Conservation (phyloP, 1,139 yeast genomes). For the Protomyces macrosporus region DNA sequence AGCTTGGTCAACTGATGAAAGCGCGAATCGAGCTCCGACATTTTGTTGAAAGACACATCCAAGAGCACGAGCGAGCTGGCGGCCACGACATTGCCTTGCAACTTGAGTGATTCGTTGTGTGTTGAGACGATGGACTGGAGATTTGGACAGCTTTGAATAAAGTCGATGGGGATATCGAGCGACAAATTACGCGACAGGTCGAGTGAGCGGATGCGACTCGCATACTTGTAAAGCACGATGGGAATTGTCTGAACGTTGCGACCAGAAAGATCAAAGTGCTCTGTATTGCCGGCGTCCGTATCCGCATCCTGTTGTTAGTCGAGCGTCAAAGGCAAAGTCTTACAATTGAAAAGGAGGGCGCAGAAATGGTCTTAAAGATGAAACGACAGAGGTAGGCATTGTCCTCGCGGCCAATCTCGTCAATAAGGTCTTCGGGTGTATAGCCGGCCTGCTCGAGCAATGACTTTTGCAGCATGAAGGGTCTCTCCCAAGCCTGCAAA, state of each 20-base stretch:
- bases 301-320: conserved; percentile 35
- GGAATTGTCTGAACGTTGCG: conserved; percentile 81
- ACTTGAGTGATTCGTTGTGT: conserved; percentile 64
- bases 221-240: conserved; percentile 70
- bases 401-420: conserved; percentile 81
- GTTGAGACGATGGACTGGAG: conserved; percentile 63
- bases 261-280: conserved; percentile 68
- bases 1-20: conserved; percentile 6
- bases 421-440: conserved; percentile 64
- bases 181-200: conserved; percentile 88
- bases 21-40: conserved; percentile 33
- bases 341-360: conserved; percentile 24
- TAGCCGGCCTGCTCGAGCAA: conserved; percentile 75
- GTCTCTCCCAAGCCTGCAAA: conserved; percentile 66
- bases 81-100: conserved; percentile 68
- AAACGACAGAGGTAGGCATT: conserved; percentile 80
- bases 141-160: conserved; percentile 75
- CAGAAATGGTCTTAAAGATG: conserved; percentile 32
- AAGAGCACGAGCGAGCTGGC: conserved; percentile 64
- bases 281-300: conserved; percentile 65
- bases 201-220: conserved; percentile 72
- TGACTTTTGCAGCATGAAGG: conserved; percentile 71
- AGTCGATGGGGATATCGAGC: conserved; percentile 74
- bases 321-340: background rate
- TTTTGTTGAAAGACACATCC: conserved; percentile 48